A percentile compares a stretch with the other conserved stretches of the same genome.
Evolutionary conservation across 2,329 filamentous ascomycete species (phyloP).

Genomic region (Hirsutella rhossiliensis): DNA sequence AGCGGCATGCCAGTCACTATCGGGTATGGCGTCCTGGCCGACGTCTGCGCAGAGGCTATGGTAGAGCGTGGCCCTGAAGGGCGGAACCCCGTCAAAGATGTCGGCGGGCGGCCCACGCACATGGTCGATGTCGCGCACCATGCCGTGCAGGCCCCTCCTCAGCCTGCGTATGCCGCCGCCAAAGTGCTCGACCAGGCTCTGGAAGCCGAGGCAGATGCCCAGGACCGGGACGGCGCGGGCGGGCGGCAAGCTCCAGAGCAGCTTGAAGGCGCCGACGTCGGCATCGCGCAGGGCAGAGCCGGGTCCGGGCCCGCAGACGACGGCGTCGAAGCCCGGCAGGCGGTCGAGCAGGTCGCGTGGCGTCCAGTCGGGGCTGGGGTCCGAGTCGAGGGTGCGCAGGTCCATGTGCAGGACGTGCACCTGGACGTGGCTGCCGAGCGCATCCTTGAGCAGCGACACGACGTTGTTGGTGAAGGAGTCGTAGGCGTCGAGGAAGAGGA

Average conservation of each 20-base stretch:
- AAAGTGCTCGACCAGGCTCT: slow-evolving; percentile 61
- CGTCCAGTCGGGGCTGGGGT: slow-evolving; percentile 33
- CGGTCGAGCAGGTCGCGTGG: slow-evolving; percentile 24
- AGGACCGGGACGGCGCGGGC: slow-evolving; percentile 59
- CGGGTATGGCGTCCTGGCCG: slow-evolving; percentile 30
- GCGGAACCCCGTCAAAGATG: slow-evolving; percentile 51
- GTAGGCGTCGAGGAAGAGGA: slow-evolving; percentile 90
- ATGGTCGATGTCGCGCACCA: slow-evolving; percentile 59
- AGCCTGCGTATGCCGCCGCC: slow-evolving; percentile 56
- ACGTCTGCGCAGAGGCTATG: slow-evolving; percentile 51
- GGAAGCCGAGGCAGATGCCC: slow-evolving; percentile 83
- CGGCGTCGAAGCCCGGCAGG: slow-evolving; percentile 58
- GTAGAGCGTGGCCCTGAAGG: slow-evolving; percentile 64
- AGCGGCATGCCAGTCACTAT: slow-evolving; percentile 20
- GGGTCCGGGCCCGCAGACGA: slow-evolving; percentile 84
- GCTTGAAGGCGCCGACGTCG: slow-evolving; percentile 75
- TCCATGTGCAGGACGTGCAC: slow-evolving; percentile 27
- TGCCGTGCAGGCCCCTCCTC: slow-evolving; percentile 67
- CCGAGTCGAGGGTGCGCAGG: slow-evolving; percentile 52
- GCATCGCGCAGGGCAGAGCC: slow-evolving; percentile 58
- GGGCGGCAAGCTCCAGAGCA: slow-evolving; percentile 58
- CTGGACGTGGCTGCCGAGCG: slow-evolving; percentile 54
- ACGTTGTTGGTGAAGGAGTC: slow-evolving; percentile 98
- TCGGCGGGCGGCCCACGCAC: slow-evolving; percentile 24
- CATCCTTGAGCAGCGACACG: slow-evolving; percentile 63